Base-by-base conservation (phyloP, 495 filamentous ascomycete species). In the Aspergillus ellipticus region DNA sequence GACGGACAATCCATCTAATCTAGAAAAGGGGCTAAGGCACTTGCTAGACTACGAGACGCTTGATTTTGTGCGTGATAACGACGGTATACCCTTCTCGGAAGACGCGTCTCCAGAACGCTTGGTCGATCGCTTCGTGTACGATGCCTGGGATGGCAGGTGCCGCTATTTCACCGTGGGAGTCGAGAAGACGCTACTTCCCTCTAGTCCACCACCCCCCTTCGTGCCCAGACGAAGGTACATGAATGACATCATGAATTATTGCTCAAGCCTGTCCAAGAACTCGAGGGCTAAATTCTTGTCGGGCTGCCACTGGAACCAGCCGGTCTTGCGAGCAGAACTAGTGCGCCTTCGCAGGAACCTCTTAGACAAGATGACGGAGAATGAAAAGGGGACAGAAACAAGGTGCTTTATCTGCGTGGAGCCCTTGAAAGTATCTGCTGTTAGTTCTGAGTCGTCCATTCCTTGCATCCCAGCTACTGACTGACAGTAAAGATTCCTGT, bases 261-360 rank as follows among this genome's bases (percentile, higher is more conserved):
- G 74, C 16, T 63, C 75, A 39, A 87, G 81, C 61, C 65, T 86
- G 21, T 87, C 75, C 56, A 79, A 76, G 16, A 83, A 82, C 26
- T 72, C 81, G 17, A 73, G 82, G 48, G 49, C 43, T 10, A 71
- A 58, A 15, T 72, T 76, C 45, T 55, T 74, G 20, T 65, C 63
- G 29, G 65, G 52, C 2, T 86, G 83, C 63, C 70, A 79, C 49
- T 74, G 75, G 43, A 70, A 85, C 31, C 89, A 97, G 62, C 89
- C 92, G 7, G 94, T 98, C 11, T 69, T 96, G 1, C 75, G 83
- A 56, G 92, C 85, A 0, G 82, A 91, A 53, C 73, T 84, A 51
- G 75, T 96, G 33, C 74, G 86, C 4, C 81, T 90, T 45, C 85
- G 91, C 21, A 82, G 90, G 37, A 96, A 97, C 65, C 79, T 94